Base-by-base conservation (phyloP, 805 yeast species). In the Wickerhamiella galacta region DNA sequence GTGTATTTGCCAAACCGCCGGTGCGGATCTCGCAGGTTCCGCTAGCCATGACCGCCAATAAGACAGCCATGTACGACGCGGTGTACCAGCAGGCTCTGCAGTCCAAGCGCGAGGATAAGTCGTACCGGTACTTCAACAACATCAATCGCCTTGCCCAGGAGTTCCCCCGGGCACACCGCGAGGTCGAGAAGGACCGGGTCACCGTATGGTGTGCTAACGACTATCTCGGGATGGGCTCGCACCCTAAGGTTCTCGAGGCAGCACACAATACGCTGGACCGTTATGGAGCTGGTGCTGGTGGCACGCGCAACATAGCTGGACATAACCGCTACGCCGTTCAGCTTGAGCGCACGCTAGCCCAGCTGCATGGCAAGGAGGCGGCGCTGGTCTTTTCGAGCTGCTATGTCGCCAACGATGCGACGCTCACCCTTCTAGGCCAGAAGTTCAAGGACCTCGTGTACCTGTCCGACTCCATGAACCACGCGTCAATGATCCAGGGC, bases 151-250 rank as follows among this genome's bases (percentile, higher is more conserved):
- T 90, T 46, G 96, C 96, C 30, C 65, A 72, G 39, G 94, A 87
- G 53, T 90, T 82, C 52, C 99, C 99, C 28, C 63, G 63, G 48
- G 98, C 98, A 23, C 98, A 90, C 52, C 70, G 90, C 43, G 66
- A 74, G 37, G 81, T 75, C 49, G 51, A 48, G 36, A 62, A 62
- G 11, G 93, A 82, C 48, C 79, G 79, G 52, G 98, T 90, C 38
- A 83, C 93, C 33, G 98, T 90, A 37, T 90, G 99, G 99, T 90
- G 99, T 52, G 85, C 98, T 26, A 90, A 90, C 56, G 99, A 90
- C 57, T 90, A 90, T 55, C 65, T 90, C 39, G 95, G 96, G 9
- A 80, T 90, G 90, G 87, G 95, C 33, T 73, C 71, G 49, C 79
- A 87, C 53, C 67, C 66, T 40, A 61, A 66, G 41, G 87, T 87